Base-by-base conservation (phyloP, 2,329 filamentous ascomycete genomes). In the Phialophora chinensis region DNA sequence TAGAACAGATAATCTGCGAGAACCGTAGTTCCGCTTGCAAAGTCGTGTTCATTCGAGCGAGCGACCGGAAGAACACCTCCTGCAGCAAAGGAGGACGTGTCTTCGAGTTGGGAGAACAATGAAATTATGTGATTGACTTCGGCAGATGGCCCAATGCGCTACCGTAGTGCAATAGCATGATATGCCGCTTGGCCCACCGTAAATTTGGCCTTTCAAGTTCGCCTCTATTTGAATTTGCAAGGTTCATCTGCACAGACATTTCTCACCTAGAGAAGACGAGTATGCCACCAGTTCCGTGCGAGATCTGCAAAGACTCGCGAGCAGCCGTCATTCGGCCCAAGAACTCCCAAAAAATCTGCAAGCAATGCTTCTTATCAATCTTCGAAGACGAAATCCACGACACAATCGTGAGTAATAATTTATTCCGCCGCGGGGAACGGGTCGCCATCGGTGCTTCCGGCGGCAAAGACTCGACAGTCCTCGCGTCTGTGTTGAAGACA, bases 381-480 rank as follows among this genome's bases (percentile, higher is more conserved):
- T 99, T 99, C 75, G 95, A 99, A 78, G 87, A 91, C 69, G 95
- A 99, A 82, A 88, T 97, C 56, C 93, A 98, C 77, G 90, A 96
- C 75, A 98, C 95, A 4, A 96, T 99, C 74, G 88, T 85, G 29
- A 87, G 90, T 1, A 92, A 91, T 20, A 81, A 85, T n/a, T 86
- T 99, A 17, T 99, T 99, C 79, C 83, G 84, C 53, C 88, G 85
- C 1, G 94, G 94, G 66, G 95, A 99, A 77, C 88, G 86, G 67
- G 87, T 99, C 47, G 96, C 95, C 7, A 97, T 99, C 74, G 96
- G 95, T 52, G 95, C 96, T 57, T 97, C 93, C 1, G 95, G 95
- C 63, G 95, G 95, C 73, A 99, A 99, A 80, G 95, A 99, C 78
- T 97, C 93, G 60, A 99, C 95, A 0, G 95, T 99, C 0, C 85